A percentile compares a stretch with the other conserved stretches of the same genome.
Evolutionary conservation across 1,284 basidiomycete species (phyloP).

Genomic region (Cutaneotrichosporon dermatis): DNA sequence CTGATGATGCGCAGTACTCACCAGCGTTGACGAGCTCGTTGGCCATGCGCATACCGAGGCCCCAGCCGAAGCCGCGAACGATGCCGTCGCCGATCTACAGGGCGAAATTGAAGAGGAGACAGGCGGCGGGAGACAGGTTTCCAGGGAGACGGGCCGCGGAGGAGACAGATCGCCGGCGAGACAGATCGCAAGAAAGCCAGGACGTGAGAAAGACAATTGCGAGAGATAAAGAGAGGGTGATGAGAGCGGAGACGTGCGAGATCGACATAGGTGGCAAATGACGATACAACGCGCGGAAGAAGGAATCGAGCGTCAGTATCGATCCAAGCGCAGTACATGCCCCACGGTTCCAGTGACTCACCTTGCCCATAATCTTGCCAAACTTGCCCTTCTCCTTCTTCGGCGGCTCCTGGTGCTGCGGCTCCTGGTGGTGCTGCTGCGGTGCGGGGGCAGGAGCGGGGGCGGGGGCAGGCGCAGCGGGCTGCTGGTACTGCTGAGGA

Average conservation of each 20-base stretch:
- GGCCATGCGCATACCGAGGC: conserved; percentile 9
- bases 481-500: not conserved
- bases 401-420: not conserved
- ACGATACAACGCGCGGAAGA: not conserved
- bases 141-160: not conserved
- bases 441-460: not conserved
- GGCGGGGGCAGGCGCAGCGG: not conserved
- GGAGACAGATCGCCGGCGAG: no score
- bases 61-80: conserved; percentile 10
- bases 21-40: conserved; percentile 10
- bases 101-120: not conserved
- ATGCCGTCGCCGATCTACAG: conserved; percentile 8
- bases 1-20: not conserved
- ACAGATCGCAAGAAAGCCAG: not conserved
- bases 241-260: no score
- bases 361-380: no score
- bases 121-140: no score
- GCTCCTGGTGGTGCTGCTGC: not conserved
- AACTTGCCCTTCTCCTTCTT: no score
- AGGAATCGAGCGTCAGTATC: not conserved
- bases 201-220: not conserved
- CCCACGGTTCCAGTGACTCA: not conserved
- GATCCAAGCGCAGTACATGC: not conserved
- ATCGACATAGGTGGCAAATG: no score
- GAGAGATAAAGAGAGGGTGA: no score